Conservation (phyloP, 2,329 filamentous ascomycete species). For the Venturia oleaginea region DNA sequence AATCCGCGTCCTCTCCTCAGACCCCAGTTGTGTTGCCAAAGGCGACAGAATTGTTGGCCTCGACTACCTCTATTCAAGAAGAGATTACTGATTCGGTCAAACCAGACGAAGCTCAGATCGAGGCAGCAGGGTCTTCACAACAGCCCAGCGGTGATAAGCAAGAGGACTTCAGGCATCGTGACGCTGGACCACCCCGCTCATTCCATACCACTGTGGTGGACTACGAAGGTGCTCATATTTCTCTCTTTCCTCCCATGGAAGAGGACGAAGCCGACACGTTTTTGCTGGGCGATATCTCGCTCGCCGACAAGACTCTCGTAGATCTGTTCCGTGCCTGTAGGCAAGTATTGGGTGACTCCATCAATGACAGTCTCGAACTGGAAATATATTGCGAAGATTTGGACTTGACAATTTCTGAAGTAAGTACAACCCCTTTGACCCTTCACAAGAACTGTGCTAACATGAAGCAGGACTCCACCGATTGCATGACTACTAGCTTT, state of each 20-base stretch:
- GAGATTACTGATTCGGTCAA: background rate
- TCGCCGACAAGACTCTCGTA: constrained; percentile 44
- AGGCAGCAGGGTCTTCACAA: background rate
- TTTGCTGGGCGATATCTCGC: constrained; percentile 46
- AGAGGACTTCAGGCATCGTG: background rate
- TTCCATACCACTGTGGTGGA: constrained; percentile 43
- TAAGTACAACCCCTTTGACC: constrained; percentile 26
- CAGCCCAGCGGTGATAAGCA: background rate
- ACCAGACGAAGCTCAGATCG: background rate
- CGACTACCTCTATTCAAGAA: background rate
- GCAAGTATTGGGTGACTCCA: constrained; percentile 43
- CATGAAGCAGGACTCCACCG: constrained; percentile 38
- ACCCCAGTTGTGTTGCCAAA: background rate
- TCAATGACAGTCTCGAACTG: constrained; percentile 49
- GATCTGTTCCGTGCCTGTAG: constrained; percentile 50
- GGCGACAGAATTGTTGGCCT: background rate
- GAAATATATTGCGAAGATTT: constrained; percentile 46
- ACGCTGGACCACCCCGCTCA: constrained; percentile 5
- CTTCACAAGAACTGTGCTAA: constrained; percentile 18
- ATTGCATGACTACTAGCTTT: constrained; percentile 21
- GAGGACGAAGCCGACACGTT: constrained; percentile 46
- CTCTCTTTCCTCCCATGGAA: constrained; percentile 45
- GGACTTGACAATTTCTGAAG: constrained; percentile 49
- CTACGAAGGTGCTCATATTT: constrained; percentile 49
- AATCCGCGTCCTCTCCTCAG: background rate